phyloP scores from a whole-genome alignment of 495 filamentous ascomycete species.

The Aspergillus hancockii region DNA sequence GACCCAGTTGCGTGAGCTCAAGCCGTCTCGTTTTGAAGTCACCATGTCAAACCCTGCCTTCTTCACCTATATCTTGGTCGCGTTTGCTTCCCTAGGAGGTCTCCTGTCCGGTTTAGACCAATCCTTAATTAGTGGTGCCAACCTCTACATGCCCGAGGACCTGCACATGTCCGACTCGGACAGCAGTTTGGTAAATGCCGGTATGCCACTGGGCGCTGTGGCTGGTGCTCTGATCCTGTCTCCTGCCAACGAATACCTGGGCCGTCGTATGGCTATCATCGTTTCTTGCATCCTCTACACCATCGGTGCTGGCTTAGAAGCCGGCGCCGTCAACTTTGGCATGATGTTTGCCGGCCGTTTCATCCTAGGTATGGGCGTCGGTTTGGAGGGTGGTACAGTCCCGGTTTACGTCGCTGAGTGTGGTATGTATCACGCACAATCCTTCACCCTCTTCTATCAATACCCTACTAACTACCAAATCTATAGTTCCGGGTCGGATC shows the following conservation, averaged over 20 bases:
- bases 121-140: constrained; percentile 61
- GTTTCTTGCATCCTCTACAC: constrained; percentile 59
- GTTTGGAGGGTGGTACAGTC: constrained; percentile 61
- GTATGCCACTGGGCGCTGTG: constrained; percentile 62
- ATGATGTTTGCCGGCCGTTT: constrained; percentile 63
- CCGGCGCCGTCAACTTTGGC: constrained; percentile 57
- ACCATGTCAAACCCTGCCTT: constrained; percentile 37
- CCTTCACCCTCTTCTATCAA: not conserved
- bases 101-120: constrained; percentile 63
- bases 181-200: constrained; percentile 56
- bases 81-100: constrained; percentile 63
- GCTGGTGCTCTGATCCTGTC: constrained; percentile 59
- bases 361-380: constrained; percentile 60
- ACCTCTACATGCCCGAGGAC: constrained; percentile 54
- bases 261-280: constrained; percentile 60
- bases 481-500: constrained; percentile 49
- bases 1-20: constrained; percentile 28
- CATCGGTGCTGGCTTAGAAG: constrained; percentile 59
- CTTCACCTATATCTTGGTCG: constrained; percentile 63
- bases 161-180: constrained; percentile 44
- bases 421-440: constrained; percentile 29
- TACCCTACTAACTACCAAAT: constrained; percentile 5
- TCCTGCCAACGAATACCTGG: constrained; percentile 58
- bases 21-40: constrained; percentile 32
- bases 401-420: constrained; percentile 56